These are phyloP conservation scores for Vigna angularis DNA, from an alignment of 306 rosid genomes.

Conservation along the genomic window DNA sequence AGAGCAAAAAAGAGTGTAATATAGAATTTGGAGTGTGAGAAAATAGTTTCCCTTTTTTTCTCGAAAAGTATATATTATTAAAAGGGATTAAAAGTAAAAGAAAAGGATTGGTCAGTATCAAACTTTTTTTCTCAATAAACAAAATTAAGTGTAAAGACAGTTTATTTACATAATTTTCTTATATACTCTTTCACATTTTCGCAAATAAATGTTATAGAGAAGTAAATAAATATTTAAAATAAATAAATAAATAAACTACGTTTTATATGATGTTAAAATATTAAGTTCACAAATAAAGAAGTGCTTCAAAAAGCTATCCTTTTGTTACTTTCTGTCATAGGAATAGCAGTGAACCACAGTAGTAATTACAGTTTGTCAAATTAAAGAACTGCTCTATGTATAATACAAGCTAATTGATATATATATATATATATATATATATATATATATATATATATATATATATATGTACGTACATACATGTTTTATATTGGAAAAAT, in stretches of 20 bases:
- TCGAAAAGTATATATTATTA: neutral
- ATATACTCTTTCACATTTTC: neutral
- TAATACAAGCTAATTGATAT: neutral
- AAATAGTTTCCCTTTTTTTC: too few species aligned
- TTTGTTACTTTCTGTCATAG: neutral
- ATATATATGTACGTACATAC: too few species aligned
- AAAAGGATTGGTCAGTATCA: too few species aligned
- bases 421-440: too few species aligned
- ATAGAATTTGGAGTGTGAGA: neutral
- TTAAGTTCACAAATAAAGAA: neutral
- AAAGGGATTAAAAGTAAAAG: neutral
- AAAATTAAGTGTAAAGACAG: neutral
- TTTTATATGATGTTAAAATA: neutral
- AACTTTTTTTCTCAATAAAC: neutral
- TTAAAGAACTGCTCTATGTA: neutral
- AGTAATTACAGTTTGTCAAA: neutral
- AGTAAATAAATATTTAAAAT: neutral
- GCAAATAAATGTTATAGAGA: neutral
- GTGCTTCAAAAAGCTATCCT: neutral
- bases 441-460: too few species aligned
- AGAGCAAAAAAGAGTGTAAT: neutral
- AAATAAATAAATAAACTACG: neutral
- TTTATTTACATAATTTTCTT: neutral
- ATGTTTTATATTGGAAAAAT: too few species aligned
- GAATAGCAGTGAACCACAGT: neutral